Base-by-base conservation (phyloP, 805 yeast species). In the Ogataea sp. region DNA sequence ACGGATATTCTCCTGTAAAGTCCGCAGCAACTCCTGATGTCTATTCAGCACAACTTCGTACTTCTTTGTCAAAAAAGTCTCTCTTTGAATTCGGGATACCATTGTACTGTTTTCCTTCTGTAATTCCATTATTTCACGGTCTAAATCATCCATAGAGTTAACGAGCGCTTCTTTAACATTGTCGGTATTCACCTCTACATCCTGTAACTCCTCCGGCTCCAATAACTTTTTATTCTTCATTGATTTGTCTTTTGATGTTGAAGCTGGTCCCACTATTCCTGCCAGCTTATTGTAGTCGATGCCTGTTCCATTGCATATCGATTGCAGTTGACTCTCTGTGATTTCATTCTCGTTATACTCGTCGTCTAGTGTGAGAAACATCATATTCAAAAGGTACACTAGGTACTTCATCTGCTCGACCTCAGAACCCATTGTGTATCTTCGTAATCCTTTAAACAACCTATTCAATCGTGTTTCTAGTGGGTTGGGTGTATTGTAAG, bases 61-160 rank as follows among this genome's bases (percentile, higher is more conserved):
- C 21, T 50, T 53, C 15, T 46, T 41, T 3, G 52, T 39, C 3
- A 58, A 13, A 37, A 43, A 58, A 29, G 62, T 65, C 39, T 63
- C 59, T 37, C 62, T 49, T 27, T 65, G 64, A 6, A 63, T 45
- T 29, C 54, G 55, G 25, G 59, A 40, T 16, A 58, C 27, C 18
- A 61, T 36, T 14, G 48, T 46, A 6, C 53, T 38, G 37, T 58
- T 58, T 40, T 53, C 59, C 8, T 41, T 45, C 39, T 55, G 55
- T 11, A 55, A 40, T 11, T 28, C 35, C 13, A 44, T 43, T 1
- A 53, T 35, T 16, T 51, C 48, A 4, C 41, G 13, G 14, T 44
- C 49, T 30, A 48, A 46, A 2, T 29, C 38, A 20, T 26, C 24
- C 30, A 27, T 27, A 10, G 11, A 23, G 26, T 23, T n/a, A n/a